phyloP scores from a whole-genome alignment of 352 stramenopile genomes.

The Phytopythium vexans region DNA sequence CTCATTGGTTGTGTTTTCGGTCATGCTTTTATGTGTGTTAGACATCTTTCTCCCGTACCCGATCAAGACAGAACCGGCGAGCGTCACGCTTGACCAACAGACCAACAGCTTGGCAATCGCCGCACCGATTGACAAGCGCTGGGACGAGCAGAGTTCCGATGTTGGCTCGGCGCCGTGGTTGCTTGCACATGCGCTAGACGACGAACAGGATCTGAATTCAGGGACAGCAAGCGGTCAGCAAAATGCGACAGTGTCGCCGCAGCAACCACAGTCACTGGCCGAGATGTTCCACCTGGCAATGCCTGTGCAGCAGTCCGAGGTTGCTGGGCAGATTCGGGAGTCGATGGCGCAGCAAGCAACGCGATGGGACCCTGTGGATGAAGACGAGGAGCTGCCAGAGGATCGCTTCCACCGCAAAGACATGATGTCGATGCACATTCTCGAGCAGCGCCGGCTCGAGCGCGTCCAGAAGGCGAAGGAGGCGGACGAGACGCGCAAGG shows the following conservation, averaged over 20 bases:
- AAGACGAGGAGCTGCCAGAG: conserved; percentile 77
- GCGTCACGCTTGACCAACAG: conserved; percentile 28
- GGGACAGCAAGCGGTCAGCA: not conserved
- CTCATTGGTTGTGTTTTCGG: not conserved
- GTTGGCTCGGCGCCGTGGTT: conserved; percentile 66
- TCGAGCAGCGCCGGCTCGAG: conserved; percentile 65
- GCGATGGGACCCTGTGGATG: conserved; percentile 57
- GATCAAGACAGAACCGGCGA: conserved; percentile 27
- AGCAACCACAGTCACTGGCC: conserved; percentile 42
- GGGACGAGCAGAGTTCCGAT: conserved; percentile 37
- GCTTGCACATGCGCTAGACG: conserved; percentile 44
- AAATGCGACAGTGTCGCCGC: not conserved
- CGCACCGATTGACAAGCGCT: conserved; percentile 50
- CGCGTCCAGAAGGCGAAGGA: conserved; percentile 61
- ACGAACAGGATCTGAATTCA: conserved; percentile 12
- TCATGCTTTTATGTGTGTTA: conserved; percentile 9
- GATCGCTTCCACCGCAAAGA: conserved; percentile 78
- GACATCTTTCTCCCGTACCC: conserved; percentile 69
- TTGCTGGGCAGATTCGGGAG: not conserved
- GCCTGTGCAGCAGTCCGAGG: not conserved
- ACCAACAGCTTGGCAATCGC: conserved; percentile 36
- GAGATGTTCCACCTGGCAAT: conserved; percentile 70
- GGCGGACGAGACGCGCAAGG: conserved; percentile 41
- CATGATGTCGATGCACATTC: conserved; percentile 87
- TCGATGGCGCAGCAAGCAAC: conserved; percentile 10